These are phyloP conservation scores for Hanseniaspora taiwanica DNA, from an alignment of 805 yeast species.

Conservation along the genomic window DNA sequence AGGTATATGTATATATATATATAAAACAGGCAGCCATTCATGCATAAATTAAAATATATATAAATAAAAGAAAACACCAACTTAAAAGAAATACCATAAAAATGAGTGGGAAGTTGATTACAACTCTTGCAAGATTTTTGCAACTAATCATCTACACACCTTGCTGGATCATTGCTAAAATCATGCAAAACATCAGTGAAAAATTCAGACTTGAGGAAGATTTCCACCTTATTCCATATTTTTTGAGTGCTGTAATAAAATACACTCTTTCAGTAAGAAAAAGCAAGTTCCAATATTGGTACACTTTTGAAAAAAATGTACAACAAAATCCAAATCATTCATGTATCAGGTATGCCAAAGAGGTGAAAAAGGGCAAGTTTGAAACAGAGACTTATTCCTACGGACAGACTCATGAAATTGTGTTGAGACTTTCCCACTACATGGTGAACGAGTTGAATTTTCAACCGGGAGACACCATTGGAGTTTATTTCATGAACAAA, in stretches of 20 bases:
- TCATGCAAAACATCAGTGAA: not conserved
- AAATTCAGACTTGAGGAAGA: conserved; percentile 34
- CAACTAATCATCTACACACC: too few species aligned
- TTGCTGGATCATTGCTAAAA: not conserved
- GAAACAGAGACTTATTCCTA: conserved; percentile 53
- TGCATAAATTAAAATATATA: too few species aligned
- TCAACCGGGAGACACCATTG: conserved; percentile 53
- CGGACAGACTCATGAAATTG: conserved; percentile 49
- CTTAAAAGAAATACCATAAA: too few species aligned
- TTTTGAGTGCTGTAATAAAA: conserved; percentile 27
- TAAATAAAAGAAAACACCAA: too few species aligned
- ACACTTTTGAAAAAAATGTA: conserved; percentile 48
- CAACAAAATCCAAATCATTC: conserved; percentile 31
- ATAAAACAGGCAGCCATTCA: too few species aligned
- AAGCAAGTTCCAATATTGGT: conserved; percentile 47
- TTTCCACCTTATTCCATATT: conserved; percentile 33
- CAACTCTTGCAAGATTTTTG: too few species aligned
- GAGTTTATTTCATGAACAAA: conserved; percentile 66
- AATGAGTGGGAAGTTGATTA: too few species aligned
- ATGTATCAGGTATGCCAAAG: conserved; percentile 47
- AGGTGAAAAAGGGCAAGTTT: conserved; percentile 26
- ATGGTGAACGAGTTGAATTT: conserved; percentile 52
- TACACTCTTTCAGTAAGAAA: conserved; percentile 21
- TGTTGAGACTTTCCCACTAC: conserved; percentile 52
- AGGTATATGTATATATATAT: too few species aligned